Evolutionary conservation across 768 basidiomycete species (phyloP), one percentile per base, ranked within the genome.

Genomic region (Leccinum imitatum): DNA sequence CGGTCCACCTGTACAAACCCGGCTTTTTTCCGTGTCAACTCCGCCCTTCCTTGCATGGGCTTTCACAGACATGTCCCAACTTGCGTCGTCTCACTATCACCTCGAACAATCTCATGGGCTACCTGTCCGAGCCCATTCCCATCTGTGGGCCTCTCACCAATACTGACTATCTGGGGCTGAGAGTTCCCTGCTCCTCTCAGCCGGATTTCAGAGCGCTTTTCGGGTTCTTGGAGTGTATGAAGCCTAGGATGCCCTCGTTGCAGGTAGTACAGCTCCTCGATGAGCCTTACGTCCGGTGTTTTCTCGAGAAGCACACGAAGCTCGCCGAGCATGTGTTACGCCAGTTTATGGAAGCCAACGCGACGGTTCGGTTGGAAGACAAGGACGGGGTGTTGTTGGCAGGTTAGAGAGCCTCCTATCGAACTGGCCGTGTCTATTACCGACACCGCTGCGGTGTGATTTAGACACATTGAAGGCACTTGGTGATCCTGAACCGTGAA

Each of bases 311-410:
- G 4, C 66, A 71, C 25, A 53, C 57, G 46, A 62, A 61, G 54
- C 31, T 61, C 39, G 58, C 60, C 6, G 33, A 54, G 21, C 59
- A 53, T 4, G 57, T 39, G n/a, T 57, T 73, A 11, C 25, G n/a
- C 23, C 61, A 57, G 4, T 60, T 61, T 41, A 33, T 57, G 27
- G 59, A 23, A 4, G 57, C 21, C 3, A 1, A 46, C 6, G 10
- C 48, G 7, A 8, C 54, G 2, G 60, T 71, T 30, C 70, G 68
- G 14, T 3, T 71, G 10, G 70, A 73, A 55, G 72, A 73, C 53
- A 17, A 50, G 19, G 59, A 66, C 0, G 65, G 72, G 0, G 23
- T 59, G 50, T 57, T 65, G 19, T 41, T 73, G 19, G 62, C 54
- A 69, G 70, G 70, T 73, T 46, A 9, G 65, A 19, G 19, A 15